Conservation (phyloP, 805 yeast species). For the Dipodascopsis tothii region DNA sequence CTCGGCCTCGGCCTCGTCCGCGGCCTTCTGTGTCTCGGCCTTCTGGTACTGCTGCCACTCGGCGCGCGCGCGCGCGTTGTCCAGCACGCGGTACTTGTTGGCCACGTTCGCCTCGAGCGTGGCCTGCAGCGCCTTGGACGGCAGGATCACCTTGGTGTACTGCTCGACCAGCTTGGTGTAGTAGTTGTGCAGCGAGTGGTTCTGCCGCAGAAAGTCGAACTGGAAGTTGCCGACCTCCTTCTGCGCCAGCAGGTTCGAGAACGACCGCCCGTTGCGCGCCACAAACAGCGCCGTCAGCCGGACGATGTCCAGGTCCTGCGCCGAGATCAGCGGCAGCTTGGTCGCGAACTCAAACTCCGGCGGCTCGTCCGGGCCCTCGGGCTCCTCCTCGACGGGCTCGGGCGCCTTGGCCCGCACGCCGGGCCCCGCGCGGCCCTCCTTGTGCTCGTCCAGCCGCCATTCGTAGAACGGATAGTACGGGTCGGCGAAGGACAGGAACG, state of each 20-base stretch:
- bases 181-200: slow-evolving; percentile 53
- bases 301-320: slow-evolving; percentile 59
- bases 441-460: slow-evolving; percentile 37
- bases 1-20: slow-evolving; percentile 34
- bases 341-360: slow-evolving; percentile 29
- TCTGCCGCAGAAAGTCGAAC: slow-evolving; percentile 56
- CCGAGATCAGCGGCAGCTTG: slow-evolving; percentile 40
- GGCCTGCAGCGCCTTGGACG: slow-evolving; percentile 24
- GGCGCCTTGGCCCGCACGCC: slow-evolving; percentile 3
- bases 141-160: slow-evolving; percentile 39
- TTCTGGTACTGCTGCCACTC: slow-evolving; percentile 39
- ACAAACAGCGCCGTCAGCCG: slow-evolving; percentile 65
- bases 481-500: slow-evolving; percentile 52
- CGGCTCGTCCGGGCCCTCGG: slow-evolving; percentile 26
- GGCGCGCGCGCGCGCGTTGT: slow-evolving; percentile 50
- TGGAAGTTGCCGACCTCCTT: slow-evolving; percentile 37
- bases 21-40: slow-evolving; percentile 34
- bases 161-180: slow-evolving; percentile 49
- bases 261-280: slow-evolving; percentile 50
- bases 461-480: slow-evolving; percentile 53
- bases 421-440: slow-evolving; percentile 26
- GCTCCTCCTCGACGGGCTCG: slow-evolving; percentile 1
- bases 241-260: slow-evolving; percentile 36
- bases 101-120: slow-evolving; percentile 29
- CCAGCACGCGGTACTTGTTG: slow-evolving; percentile 36